Percentiles rank a stretch among this genome's conserved stretches.
These are phyloP conservation scores for Crithidia expoeki DNA, from an alignment of 208 protist genomes.

Conservation along the genomic window DNA sequence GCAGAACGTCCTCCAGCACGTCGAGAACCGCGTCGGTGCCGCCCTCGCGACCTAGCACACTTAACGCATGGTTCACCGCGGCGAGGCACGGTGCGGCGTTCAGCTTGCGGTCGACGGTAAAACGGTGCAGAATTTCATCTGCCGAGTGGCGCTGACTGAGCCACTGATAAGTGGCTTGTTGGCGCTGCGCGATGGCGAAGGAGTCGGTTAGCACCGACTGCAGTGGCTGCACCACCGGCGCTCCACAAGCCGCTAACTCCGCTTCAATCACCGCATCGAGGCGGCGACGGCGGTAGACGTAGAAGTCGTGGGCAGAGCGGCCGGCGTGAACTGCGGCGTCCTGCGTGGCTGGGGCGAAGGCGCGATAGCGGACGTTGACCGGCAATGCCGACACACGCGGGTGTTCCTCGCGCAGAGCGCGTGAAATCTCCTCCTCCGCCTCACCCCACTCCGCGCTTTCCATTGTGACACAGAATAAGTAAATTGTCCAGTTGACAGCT, in stretches of 20 bases:
- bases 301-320: constrained; percentile 34
- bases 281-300: constrained; percentile 31
- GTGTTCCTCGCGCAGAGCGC: constrained; percentile 29
- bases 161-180: constrained; percentile 70
- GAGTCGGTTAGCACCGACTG: constrained; percentile 40
- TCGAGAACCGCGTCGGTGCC: constrained; percentile 43
- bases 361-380: constrained; percentile 33
- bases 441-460: constrained; percentile 27
- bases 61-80: constrained; percentile 52
- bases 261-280: constrained; percentile 30
- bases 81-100: constrained; percentile 59
- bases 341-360: constrained; percentile 28
- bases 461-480: constrained; percentile 9
- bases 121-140: constrained; percentile 62
- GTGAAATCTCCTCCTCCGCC: constrained; percentile 23
- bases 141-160: constrained; percentile 44
- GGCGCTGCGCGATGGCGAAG: constrained; percentile 64
- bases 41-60: constrained; percentile 41
- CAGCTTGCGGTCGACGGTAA: constrained; percentile 66
- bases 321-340: constrained; percentile 24
- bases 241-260: constrained; percentile 24
- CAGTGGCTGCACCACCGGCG: constrained; percentile 36
- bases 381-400: constrained; percentile 34
- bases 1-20: constrained; percentile 52
- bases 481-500: no score